phyloP scores from a whole-genome alignment of 2,329 filamentous ascomycete species.

The Exophiala mesophila region DNA sequence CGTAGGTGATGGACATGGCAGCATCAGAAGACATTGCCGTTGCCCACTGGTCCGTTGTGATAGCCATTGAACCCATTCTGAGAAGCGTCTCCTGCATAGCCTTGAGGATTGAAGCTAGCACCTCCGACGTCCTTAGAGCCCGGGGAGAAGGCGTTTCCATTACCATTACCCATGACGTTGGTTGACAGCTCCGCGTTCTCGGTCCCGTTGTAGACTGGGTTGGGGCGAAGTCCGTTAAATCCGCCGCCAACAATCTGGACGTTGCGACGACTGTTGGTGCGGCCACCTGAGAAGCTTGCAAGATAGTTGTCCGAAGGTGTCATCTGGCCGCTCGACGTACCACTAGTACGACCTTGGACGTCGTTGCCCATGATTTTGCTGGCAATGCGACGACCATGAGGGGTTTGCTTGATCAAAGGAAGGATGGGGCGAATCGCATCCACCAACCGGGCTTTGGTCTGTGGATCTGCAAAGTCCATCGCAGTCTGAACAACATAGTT shows the following conservation, averaged over 20 bases:
- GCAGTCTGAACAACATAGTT: conserved; percentile 99
- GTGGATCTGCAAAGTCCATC: conserved; percentile 72
- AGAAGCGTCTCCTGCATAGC: conserved; percentile 15
- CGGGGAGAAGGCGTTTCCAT: too few relatives aligned
- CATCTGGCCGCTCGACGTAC: conserved; percentile 34
- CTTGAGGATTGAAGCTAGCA: conserved; percentile 21
- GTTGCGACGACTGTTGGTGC: conserved; percentile 25
- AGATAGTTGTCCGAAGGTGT: conserved; percentile 37
- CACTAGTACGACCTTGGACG: conserved; percentile 36
- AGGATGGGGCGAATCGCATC: conserved; percentile 82
- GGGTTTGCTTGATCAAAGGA: conserved; percentile 79
- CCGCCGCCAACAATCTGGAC: conserved; percentile 28
- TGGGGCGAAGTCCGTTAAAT: conserved; percentile 20
- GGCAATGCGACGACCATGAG: conserved; percentile 88
- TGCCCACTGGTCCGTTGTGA: conserved; percentile 13
- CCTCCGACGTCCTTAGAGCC: conserved; percentile 8
- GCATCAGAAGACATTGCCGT: conserved; percentile 20
- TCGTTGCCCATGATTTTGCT: conserved; percentile 70
- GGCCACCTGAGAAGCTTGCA: conserved; percentile 30
- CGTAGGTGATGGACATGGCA: neutral
- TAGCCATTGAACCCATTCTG: conserved; percentile 19
- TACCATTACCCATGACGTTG: conserved; percentile 14
- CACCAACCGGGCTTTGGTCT: conserved; percentile 69
- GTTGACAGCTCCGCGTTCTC: conserved; percentile 11
- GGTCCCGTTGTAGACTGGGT: conserved; percentile 9